phyloP scores from a whole-genome alignment of 2,329 filamentous ascomycete genomes.

The Verticillium nonalfalfae region DNA sequence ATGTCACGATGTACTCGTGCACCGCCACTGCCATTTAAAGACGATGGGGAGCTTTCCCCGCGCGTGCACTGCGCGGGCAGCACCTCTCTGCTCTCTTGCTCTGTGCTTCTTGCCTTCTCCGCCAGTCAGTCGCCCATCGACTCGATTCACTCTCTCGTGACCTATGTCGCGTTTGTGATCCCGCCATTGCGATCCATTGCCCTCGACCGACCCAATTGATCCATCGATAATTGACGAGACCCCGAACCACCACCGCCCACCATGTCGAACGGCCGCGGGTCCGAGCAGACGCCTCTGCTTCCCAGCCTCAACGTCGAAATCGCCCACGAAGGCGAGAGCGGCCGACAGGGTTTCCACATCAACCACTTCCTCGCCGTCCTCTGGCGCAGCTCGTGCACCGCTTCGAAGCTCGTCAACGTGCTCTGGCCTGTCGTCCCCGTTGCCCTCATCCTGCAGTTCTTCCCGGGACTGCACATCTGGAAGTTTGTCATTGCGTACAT shows the following conservation, averaged over 20 bases:
- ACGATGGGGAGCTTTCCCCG: background rate
- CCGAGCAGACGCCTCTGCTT: slow-evolving; percentile 21
- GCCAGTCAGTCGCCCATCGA: background rate
- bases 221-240: background rate
- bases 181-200: background rate
- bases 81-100: background rate
- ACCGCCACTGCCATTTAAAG: background rate
- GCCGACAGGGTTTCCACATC: slow-evolving; percentile 34
- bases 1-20: background rate
- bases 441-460: slow-evolving; percentile 33
- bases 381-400: slow-evolving; percentile 34
- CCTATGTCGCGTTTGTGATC: background rate
- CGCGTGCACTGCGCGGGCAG: background rate
- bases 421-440: slow-evolving; percentile 42
- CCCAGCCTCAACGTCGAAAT: slow-evolving; percentile 11
- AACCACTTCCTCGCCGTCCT: slow-evolving; percentile 33
- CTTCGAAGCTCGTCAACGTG: slow-evolving; percentile 38
- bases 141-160: background rate
- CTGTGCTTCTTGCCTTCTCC: background rate
- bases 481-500: slow-evolving; percentile 42
- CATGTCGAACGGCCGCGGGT: background rate
- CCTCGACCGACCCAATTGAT: background rate
- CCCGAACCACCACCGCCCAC: background rate
- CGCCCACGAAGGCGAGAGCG: slow-evolving; percentile 35
- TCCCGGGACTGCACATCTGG: slow-evolving; percentile 27